A percentile compares a stretch with the other conserved stretches of the same genome.
phyloP scores from a whole-genome alignment of 768 basidiomycete species.

The Suillus brevipes region DNA sequence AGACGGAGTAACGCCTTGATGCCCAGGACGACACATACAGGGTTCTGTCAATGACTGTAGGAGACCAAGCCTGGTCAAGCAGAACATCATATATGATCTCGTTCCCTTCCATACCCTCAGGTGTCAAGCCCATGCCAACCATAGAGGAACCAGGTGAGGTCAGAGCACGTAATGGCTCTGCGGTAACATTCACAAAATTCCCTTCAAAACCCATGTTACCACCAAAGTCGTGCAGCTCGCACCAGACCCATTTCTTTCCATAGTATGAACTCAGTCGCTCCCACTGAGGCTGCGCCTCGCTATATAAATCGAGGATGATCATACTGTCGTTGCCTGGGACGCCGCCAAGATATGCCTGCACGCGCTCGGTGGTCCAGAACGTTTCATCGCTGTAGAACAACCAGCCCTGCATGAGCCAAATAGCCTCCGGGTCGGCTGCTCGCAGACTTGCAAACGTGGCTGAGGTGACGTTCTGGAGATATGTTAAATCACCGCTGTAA shows the following conservation, averaged over 20 bases:
- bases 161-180: constrained; percentile 34
- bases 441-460: constrained; percentile 38
- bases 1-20: constrained; percentile 35
- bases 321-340: constrained; percentile 37
- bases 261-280: constrained; percentile 39
- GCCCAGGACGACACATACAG: constrained; percentile 36
- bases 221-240: constrained; percentile 41
- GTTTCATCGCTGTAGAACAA: constrained; percentile 36
- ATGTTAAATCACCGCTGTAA: constrained; percentile 32
- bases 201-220: constrained; percentile 41
- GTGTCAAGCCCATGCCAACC: constrained; percentile 40
- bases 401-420: constrained; percentile 47
- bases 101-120: constrained; percentile 44
- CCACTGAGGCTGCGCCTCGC: constrained; percentile 43
- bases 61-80: constrained; percentile 43
- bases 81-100: constrained; percentile 44
- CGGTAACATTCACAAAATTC: constrained; percentile 36
- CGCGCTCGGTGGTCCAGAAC: constrained; percentile 42
- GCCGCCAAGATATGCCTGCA: constrained; percentile 41
- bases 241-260: constrained; percentile 44
- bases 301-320: constrained; percentile 43
- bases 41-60: constrained; percentile 32
- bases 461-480: constrained; percentile 35
- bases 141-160: constrained; percentile 32
- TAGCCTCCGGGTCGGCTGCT: constrained; percentile 39